Evolutionary conservation across 768 basidiomycete genomes (phyloP).

Genomic region (Tremella fuciformis): DNA sequence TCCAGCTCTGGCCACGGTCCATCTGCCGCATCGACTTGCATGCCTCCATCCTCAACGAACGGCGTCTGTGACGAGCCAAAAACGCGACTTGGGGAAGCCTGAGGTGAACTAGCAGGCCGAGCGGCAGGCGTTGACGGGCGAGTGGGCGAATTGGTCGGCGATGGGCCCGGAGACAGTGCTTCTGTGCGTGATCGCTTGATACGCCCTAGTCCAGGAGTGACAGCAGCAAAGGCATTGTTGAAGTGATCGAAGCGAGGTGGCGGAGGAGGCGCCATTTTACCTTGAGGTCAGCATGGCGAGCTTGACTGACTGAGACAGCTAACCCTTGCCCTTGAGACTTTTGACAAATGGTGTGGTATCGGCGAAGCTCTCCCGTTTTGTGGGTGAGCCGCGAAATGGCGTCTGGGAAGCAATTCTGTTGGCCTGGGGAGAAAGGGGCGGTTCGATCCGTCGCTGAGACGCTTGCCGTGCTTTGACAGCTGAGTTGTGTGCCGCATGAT

Average conservation of each 20-base stretch:
- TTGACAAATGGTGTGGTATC: constrained; percentile 18
- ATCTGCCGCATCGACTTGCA: background rate
- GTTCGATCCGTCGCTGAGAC: constrained; percentile 3
- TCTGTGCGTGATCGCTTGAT: constrained; percentile 33
- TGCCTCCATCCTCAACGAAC: background rate
- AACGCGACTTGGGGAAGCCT: constrained; percentile 8
- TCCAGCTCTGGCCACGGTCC: background rate
- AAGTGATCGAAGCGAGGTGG: constrained; percentile 27
- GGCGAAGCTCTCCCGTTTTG: background rate
- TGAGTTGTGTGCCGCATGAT: constrained; percentile 20
- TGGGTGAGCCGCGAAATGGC: constrained; percentile 7
- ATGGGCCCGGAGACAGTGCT: constrained; percentile 14
- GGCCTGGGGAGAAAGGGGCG: constrained; percentile 3
- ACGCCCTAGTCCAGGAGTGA: constrained; percentile 14
- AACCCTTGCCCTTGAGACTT: constrained; percentile 32
- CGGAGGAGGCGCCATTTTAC: constrained; percentile 9
- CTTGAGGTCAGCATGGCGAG: constrained; percentile 10
- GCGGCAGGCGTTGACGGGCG: background rate
- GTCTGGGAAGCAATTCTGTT: constrained; percentile 4
- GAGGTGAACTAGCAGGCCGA: background rate
- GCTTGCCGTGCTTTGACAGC: constrained; percentile 11
- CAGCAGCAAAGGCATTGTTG: constrained; percentile 35
- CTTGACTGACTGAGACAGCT: constrained; percentile 2
- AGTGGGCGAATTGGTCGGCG: too few relatives aligned
- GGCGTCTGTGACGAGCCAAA: background rate